These are phyloP conservation scores for Ascobolus immersus DNA, from an alignment of 495 filamentous ascomycete species.

Conservation along the genomic window DNA sequence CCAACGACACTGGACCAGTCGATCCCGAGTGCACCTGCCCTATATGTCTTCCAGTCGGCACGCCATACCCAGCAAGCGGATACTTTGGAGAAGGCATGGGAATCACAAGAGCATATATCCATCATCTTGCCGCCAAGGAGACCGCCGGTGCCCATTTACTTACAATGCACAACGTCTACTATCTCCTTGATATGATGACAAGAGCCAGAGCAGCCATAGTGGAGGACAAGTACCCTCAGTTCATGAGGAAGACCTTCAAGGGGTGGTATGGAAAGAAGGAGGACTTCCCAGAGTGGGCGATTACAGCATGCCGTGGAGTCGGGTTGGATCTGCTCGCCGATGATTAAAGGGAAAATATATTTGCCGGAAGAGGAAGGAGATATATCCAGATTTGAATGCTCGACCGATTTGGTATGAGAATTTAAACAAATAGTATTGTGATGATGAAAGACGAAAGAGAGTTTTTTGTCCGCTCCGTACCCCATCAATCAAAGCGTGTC, in stretches of 20 bases:
- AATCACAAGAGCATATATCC: constrained; percentile 66
- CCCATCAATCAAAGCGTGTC: too few relatives aligned
- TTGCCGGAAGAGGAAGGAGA: too few relatives aligned
- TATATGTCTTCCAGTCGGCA: constrained; percentile 38
- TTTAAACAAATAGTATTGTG: too few relatives aligned
- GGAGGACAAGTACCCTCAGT: constrained; percentile 55
- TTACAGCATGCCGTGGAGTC: constrained; percentile 58
- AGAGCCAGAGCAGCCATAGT: constrained; percentile 51
- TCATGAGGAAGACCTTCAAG: constrained; percentile 51
- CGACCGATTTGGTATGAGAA: too few relatives aligned
- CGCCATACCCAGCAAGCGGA: constrained; percentile 7
- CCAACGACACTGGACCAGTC: constrained; percentile 57
- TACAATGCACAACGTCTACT: constrained; percentile 86
- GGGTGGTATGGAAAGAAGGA: constrained; percentile 41
- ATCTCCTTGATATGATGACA: constrained; percentile 60
- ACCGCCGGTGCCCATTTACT: constrained; percentile 86
- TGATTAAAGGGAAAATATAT: constrained; percentile 1
- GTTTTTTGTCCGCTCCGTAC: too few relatives aligned
- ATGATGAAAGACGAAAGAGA: too few relatives aligned
- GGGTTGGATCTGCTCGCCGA: constrained; percentile 48
- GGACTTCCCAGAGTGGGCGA: constrained; percentile 58
- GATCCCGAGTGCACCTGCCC: constrained; percentile 56
- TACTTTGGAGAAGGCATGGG: constrained; percentile 32
- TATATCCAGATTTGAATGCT: too few relatives aligned
- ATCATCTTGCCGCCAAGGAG: constrained; percentile 81